Conservation (phyloP, 441 rosid genomes). For the Capsella rubella region DNA sequence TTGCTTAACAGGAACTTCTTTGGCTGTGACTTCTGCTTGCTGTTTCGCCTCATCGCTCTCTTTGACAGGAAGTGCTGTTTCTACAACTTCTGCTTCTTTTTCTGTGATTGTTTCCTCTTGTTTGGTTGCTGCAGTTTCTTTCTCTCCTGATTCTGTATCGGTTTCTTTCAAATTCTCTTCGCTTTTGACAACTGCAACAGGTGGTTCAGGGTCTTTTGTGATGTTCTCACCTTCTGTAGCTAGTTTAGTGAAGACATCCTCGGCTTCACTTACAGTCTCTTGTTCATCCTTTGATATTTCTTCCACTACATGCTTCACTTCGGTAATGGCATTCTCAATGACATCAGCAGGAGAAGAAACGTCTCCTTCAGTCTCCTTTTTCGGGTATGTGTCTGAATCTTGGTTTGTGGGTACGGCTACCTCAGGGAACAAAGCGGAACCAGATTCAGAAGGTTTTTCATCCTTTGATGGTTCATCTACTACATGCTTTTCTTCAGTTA, state of each 20-base stretch:
- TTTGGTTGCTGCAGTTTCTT: conserved; percentile 42
- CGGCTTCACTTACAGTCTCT: conserved; percentile 27
- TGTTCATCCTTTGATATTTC: conserved; percentile 37
- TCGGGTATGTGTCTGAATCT: conserved; percentile 6
- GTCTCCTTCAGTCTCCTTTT: conserved; percentile 31
- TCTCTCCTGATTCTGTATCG: conserved; percentile 40
- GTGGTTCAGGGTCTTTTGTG: conserved; percentile 33
- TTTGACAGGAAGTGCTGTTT: conserved; percentile 27
- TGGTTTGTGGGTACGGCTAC: conserved; percentile 15
- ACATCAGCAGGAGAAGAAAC: conserved; percentile 22
- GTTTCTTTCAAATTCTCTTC: conserved; percentile 41
- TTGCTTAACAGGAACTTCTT: conserved; percentile 54
- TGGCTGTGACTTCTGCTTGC: conserved; percentile 47
- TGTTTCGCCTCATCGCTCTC: conserved; percentile 43
- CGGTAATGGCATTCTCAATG: conserved; percentile 40
- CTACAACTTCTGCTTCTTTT: conserved; percentile 43
- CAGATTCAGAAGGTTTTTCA: conserved; percentile 36
- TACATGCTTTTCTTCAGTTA: conserved; percentile 41
- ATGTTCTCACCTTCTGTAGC: conserved; percentile 38
- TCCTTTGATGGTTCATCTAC: conserved; percentile 33
- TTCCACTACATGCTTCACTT: conserved; percentile 38
- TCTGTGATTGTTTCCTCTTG: conserved; percentile 43
- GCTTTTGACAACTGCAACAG: conserved; percentile 25
- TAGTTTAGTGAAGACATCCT: conserved; percentile 34
- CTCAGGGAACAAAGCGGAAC: conserved; percentile 21